Base-by-base conservation (phyloP, 495 filamentous ascomycete genomes). In the Annulohypoxylon nitens region DNA sequence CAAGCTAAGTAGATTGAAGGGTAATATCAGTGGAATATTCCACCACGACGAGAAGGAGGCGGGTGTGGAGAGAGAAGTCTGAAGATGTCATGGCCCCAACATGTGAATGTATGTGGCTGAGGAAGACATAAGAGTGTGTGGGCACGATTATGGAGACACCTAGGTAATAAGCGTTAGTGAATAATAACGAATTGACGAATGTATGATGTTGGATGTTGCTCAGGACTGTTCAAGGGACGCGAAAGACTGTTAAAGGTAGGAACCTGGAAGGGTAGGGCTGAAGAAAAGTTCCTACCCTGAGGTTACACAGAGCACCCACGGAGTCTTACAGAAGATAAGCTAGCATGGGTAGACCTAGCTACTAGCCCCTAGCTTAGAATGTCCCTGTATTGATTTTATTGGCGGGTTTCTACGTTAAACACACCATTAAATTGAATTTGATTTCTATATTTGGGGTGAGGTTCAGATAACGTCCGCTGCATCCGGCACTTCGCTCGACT, bases 11-110 rank as follows among this genome's bases (percentile, higher is more conserved):
- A 78, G 88, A 62, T 83, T 86, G 0, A 83, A 87, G 61, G 82
- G 83, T 58, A 89, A 84, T 69, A 69, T 92, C 48, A 84, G 79
- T 59, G 81, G 77, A 4, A 82, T 86, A 74, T 79, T 89, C 20
- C 83, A 87, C 14, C 84, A 90, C 74, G 79, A 83, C 34, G 89
- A 88, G 12, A 87, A 89, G 76, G 84, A 87, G 53, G 79, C 81
- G 14, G 88, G 88, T 34, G 79, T 91, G 50, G 90, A 92, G 82
- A 92, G 90, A 4, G 87, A 89, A 73, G 84, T 86, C 6, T 86
- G 61, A 80, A 3, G 47, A 30, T 10, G 5, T 5, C 5, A 33
- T 55, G 7, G 26, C 34, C 25, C 14, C 34, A 16, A 26, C 18
- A 36, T 57, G 25, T 12, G 11, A 6, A 25, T 20, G 5, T 6